phyloP scores from a whole-genome alignment of 129 eudicot genomes.

The Mikania micrantha region DNA sequence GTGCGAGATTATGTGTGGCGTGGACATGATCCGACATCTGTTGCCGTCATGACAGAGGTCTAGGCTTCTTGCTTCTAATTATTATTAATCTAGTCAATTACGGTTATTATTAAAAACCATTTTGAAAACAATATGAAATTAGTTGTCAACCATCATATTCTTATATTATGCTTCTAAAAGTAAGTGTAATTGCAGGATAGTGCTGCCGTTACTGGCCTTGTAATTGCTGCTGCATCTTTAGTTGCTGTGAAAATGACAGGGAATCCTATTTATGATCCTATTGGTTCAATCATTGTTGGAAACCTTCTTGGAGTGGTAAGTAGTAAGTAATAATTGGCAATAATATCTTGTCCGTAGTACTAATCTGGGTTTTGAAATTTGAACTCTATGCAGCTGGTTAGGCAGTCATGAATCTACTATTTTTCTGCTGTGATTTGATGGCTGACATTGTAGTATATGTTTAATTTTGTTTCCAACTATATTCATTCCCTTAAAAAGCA shows the following conservation, averaged over 20 bases:
- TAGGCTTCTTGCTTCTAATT: slow-evolving; percentile 15
- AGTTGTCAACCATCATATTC: not conserved
- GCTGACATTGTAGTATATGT: not conserved
- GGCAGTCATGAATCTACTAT: not conserved
- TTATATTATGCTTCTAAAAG: slow-evolving; percentile 1
- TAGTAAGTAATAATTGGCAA: slow-evolving; percentile 26
- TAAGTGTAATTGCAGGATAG: slow-evolving; percentile 62
- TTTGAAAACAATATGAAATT: slow-evolving; percentile 5
- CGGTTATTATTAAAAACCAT: not conserved
- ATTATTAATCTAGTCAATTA: not conserved
- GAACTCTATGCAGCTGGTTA: not conserved
- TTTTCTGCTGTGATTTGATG: not conserved
- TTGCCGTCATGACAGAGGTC: slow-evolving; percentile 99
- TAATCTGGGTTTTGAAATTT: not conserved
- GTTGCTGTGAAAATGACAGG: slow-evolving; percentile 86
- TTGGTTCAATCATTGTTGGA: slow-evolving; percentile 95
- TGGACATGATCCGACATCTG: slow-evolving; percentile 87
- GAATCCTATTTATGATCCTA: slow-evolving; percentile 77
- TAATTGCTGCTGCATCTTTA: slow-evolving; percentile 84
- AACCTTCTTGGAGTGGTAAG: slow-evolving; percentile 97
- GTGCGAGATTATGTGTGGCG: slow-evolving; percentile 93
- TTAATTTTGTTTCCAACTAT: not conserved
- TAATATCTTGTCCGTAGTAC: not conserved
- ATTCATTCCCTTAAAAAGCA: not conserved
- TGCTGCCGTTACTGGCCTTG: slow-evolving; percentile 95